Evolutionary conservation across 2,329 filamentous ascomycete genomes (phyloP).

Genomic region (Calonectria pseudoreteaudii): DNA sequence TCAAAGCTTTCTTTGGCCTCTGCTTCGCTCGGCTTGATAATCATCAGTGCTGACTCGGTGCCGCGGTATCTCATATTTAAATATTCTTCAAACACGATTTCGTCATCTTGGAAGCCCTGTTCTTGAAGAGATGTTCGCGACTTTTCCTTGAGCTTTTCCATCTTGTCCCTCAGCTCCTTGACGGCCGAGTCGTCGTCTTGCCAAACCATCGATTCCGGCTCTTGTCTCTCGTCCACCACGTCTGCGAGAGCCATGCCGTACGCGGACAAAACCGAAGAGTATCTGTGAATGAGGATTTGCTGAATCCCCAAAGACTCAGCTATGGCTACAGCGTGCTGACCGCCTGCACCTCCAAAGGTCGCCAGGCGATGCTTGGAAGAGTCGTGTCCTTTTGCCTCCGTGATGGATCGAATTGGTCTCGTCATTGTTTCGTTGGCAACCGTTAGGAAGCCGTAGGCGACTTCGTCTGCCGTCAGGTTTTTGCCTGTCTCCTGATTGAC

Average conservation of each 20-base stretch:
- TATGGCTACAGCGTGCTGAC: constrained; percentile 93
- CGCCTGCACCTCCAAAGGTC: constrained; percentile 91
- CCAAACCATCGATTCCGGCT: constrained; percentile 76
- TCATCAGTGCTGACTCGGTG: constrained; percentile 92
- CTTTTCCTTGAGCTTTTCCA: constrained; percentile 83
- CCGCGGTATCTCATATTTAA: constrained; percentile 94
- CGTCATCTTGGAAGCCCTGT: constrained; percentile 81
- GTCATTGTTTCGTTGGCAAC: constrained; percentile 95
- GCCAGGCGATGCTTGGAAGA: constrained; percentile 91
- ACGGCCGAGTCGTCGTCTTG: constrained; percentile 68
- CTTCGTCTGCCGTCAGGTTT: constrained; percentile 82
- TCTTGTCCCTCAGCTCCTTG: constrained; percentile 75
- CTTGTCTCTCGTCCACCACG: constrained; percentile 91
- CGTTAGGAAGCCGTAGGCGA: constrained; percentile 89
- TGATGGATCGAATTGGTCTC: constrained; percentile 87
- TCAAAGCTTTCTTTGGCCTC: constrained; percentile 70
- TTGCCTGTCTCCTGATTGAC: constrained; percentile 82
- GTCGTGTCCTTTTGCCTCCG: constrained; percentile 92
- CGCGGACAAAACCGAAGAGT: constrained; percentile 89
- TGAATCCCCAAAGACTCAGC: constrained; percentile 85
- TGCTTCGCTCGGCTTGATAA: constrained; percentile 76
- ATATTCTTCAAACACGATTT: constrained; percentile 90
- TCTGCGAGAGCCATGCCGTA: constrained; percentile 95
- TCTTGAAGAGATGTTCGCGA: constrained; percentile 75
- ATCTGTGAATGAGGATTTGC: constrained; percentile 87